Percentiles rank a stretch among this genome's conserved stretches.
Conservation (phyloP, 208 protist genomes). For the Leishmania martiniquensis region DNA sequence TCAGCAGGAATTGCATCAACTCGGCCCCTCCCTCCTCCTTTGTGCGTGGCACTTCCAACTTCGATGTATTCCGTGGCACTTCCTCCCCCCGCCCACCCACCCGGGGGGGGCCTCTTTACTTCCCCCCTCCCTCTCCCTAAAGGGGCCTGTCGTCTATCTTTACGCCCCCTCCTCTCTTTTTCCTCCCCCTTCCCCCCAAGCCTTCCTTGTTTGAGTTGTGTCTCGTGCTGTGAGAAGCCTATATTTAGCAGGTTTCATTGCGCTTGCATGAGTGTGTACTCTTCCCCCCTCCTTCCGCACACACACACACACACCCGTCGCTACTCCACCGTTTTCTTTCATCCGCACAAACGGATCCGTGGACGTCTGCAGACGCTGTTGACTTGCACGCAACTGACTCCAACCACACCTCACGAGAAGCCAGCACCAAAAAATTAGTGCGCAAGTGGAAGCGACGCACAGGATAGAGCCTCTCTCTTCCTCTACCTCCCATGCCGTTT, state of each 20-base stretch:
- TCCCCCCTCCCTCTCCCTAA: background rate
- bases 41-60: background rate
- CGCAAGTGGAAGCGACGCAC: background rate
- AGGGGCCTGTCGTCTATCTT: background rate
- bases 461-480: background rate
- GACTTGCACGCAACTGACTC: background rate
- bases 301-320: background rate
- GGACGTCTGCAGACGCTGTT: background rate
- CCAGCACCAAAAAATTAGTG: background rate
- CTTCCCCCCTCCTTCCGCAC: background rate
- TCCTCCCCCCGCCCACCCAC: background rate
- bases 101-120: background rate
- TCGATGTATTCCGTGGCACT: constrained; percentile 5
- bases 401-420: background rate
- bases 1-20: background rate
- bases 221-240: background rate
- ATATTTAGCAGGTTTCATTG: background rate
- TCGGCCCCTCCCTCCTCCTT: background rate
- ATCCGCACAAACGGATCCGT: background rate
- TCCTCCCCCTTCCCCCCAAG: background rate
- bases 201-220: background rate
- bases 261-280: background rate
- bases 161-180: background rate
- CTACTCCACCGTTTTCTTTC: background rate
- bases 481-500: background rate